Conservation (phyloP, 75 land plant genomes). For the Pinus taeda region DNA sequence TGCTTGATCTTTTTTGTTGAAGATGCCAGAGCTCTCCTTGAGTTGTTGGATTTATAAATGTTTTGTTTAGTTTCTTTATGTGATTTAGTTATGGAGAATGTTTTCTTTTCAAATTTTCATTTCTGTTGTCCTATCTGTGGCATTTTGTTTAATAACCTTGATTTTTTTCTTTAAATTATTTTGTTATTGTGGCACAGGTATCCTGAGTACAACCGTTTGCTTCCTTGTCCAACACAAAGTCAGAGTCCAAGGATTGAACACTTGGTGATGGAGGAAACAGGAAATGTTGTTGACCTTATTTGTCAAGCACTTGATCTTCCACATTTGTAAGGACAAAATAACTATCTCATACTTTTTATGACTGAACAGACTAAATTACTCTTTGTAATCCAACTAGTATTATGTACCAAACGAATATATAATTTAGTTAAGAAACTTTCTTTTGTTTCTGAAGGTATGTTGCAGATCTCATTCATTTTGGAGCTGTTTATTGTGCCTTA, state of each 20-base stretch:
- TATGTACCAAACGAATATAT: neutral
- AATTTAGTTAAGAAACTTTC: constrained; percentile 9
- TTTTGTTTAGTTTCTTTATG: neutral
- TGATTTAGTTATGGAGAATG: neutral
- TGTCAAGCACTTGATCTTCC: constrained; percentile 74
- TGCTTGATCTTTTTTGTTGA: neutral
- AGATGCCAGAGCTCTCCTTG: too few relatives aligned
- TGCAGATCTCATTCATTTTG: constrained; percentile 93
- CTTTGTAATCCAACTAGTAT: neutral
- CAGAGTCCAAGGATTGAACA: constrained; percentile 79
- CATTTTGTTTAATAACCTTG: neutral
- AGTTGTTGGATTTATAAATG: neutral
- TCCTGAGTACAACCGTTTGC: constrained; percentile 54
- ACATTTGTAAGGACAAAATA: constrained; percentile 54
- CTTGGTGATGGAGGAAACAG: constrained; percentile 71
- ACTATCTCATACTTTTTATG: constrained; percentile 1
- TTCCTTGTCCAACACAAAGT: constrained; percentile 77
- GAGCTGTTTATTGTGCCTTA: constrained; percentile 88
- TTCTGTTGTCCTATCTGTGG: neutral
- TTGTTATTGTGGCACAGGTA: constrained; percentile 16
- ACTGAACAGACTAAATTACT: neutral
- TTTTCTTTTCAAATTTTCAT: neutral
- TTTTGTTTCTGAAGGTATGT: constrained; percentile 65
- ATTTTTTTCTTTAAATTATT: neutral
- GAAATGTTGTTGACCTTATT: constrained; percentile 66